Evolutionary conservation across 2,329 filamentous ascomycete genomes (phyloP).

Genomic region (Oidium heveae): DNA sequence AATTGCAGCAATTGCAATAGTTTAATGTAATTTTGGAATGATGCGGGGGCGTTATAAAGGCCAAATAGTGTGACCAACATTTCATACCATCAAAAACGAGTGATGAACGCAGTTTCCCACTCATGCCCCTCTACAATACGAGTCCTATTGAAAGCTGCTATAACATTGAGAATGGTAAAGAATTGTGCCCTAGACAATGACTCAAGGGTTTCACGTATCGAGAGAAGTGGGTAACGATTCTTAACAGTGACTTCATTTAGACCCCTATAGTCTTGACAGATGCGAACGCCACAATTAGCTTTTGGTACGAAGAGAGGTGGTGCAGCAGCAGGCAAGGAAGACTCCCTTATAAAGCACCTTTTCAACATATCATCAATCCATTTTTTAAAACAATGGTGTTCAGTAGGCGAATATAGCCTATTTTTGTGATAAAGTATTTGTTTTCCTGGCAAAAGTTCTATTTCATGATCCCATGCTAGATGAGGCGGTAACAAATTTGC

Average conservation of each 20-base stretch:
- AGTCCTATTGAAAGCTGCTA: not conserved
- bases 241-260: not conserved
- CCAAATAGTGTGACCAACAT: not conserved
- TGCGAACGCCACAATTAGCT: not conserved
- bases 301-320: not conserved
- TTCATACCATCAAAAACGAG: not conserved
- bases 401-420: too few relatives aligned
- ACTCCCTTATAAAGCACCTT: not conserved
- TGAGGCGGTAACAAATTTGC: too few relatives aligned
- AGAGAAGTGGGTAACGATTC: conserved; percentile 1
- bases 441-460: too few relatives aligned
- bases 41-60: not conserved
- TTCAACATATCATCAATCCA: too few relatives aligned
- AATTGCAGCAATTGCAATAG: too few relatives aligned
- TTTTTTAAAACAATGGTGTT: too few relatives aligned
- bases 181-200: too few relatives aligned
- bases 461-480: too few relatives aligned
- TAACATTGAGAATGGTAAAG: too few relatives aligned
- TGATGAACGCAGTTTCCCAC: not conserved
- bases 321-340: not conserved
- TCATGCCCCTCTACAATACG: not conserved
- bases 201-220: not conserved
- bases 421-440: too few relatives aligned
- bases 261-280: not conserved
- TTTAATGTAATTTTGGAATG: too few relatives aligned